These are phyloP conservation scores for Sordariomycetes sp. DNA, from an alignment of 2,329 filamentous ascomycete genomes.

Conservation along the genomic window DNA sequence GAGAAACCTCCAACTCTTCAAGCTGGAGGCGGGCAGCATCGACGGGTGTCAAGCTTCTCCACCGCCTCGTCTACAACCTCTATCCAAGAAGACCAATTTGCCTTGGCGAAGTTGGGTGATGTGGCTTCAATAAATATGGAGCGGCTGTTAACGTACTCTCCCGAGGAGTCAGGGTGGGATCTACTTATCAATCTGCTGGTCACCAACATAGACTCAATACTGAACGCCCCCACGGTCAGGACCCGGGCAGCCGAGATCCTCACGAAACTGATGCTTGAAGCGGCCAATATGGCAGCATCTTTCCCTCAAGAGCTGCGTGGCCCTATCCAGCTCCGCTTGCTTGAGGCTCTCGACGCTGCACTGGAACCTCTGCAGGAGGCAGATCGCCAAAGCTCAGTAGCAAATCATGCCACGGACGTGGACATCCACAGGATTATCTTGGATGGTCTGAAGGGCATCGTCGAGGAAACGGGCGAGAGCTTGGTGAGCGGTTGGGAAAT, in stretches of 20 bases:
- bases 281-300: conserved; percentile 44
- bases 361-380: conserved; percentile 44
- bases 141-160: conserved; percentile 59
- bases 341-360: conserved; percentile 56
- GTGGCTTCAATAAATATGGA: conserved; percentile 66
- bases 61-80: conserved; percentile 34
- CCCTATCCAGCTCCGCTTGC: conserved; percentile 61
- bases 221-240: conserved; percentile 42
- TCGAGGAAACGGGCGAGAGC: conserved; percentile 83
- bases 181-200: conserved; percentile 50
- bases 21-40: conserved; percentile 28
- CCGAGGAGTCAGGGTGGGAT: conserved; percentile 67
- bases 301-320: conserved; percentile 42
- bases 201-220: conserved; percentile 35
- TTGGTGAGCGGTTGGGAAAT: conserved; percentile 77
- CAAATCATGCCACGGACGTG: conserved; percentile 55
- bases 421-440: conserved; percentile 75
- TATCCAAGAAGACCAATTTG: conserved; percentile 56
- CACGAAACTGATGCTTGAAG: conserved; percentile 46
- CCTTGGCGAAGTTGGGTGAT: conserved; percentile 65
- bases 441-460: conserved; percentile 69
- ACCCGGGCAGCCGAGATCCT: conserved; percentile 56
- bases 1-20: conserved; percentile 19
- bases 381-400: conserved; percentile 43
- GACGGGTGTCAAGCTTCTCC: conserved; percentile 38